phyloP scores from a whole-genome alignment of 225 moss, liverwort and hornwort species.

The Thuidium tamariscinum region DNA sequence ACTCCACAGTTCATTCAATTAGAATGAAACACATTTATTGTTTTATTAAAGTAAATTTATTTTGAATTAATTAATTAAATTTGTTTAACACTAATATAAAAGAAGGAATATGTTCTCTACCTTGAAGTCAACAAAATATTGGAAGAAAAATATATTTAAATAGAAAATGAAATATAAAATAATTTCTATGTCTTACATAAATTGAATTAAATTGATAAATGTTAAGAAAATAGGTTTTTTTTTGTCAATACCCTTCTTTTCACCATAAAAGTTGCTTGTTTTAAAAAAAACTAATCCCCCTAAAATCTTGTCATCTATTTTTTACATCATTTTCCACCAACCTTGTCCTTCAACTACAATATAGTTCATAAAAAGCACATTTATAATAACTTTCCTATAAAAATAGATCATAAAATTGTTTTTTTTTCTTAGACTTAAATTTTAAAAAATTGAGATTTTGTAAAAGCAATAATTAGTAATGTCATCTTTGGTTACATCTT shows the following conservation, averaged over 20 bases:
- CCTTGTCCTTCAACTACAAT: fast-evolving
- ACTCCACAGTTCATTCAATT: too few species aligned
- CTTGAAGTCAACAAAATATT: background rate
- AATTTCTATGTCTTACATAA: background rate
- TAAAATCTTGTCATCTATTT: background rate
- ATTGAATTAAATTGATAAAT: too few species aligned
- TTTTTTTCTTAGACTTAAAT: background rate
- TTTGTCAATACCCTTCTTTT: background rate
- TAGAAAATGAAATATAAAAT: background rate
- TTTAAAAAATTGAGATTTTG: background rate
- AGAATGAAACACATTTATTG: too few species aligned
- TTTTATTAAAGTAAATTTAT: too few species aligned
- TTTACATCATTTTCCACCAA: background rate
- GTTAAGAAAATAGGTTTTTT: too few species aligned
- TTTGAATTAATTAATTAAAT: too few species aligned
- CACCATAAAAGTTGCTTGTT: background rate
- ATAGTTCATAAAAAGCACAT: background rate
- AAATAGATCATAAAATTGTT: background rate
- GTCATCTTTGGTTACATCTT: background rate
- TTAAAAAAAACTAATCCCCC: fast-evolving
- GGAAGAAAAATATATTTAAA: background rate
- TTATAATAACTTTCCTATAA: fast-evolving
- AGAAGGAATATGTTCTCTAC: background rate
- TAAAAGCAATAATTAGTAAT: background rate
- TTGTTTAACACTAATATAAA: too few species aligned